Percentiles rank a stretch among this genome's conserved stretches.
Evolutionary conservation across 2,329 filamentous ascomycete genomes (phyloP).

Genomic region (Cladosporium colombiae): DNA sequence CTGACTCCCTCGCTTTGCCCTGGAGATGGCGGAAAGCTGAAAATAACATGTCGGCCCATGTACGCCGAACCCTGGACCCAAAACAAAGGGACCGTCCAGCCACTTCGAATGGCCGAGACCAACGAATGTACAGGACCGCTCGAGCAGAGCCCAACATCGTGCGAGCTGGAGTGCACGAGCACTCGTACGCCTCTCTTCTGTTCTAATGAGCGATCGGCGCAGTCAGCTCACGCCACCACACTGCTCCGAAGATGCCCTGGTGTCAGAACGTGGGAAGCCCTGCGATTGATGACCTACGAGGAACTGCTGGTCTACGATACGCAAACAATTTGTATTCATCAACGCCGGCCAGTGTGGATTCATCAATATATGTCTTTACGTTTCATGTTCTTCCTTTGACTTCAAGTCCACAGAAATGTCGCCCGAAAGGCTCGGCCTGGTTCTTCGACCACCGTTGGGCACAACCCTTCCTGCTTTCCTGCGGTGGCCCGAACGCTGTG

Average conservation of each 20-base stretch:
- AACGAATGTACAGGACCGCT: not conserved
- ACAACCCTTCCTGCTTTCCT: not conserved
- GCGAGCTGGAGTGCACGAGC: not conserved
- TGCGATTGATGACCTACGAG: not conserved
- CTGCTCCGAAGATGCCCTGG: not conserved
- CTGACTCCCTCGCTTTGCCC: not conserved
- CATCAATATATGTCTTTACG: not conserved
- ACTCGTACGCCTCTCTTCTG: not conserved
- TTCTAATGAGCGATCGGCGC: not conserved
- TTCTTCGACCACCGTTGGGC: not conserved
- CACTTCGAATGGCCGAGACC: not conserved
- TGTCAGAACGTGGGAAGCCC: not conserved
- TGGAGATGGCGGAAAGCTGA: not conserved
- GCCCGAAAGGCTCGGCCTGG: not conserved
- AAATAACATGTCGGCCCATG: not conserved
- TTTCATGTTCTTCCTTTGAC: not conserved
- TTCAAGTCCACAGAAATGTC: not conserved
- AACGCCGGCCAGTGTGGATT: not conserved
- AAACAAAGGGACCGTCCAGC: not conserved
- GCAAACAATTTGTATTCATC: not conserved
- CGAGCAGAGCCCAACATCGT: not conserved
- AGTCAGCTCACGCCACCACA: conserved; percentile 3
- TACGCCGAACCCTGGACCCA: not conserved
- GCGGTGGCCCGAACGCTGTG: conserved; percentile 1
- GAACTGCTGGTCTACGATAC: not conserved